Conservation (phyloP, 2,329 filamentous ascomycete genomes). For the Verticillium nubilum region DNA sequence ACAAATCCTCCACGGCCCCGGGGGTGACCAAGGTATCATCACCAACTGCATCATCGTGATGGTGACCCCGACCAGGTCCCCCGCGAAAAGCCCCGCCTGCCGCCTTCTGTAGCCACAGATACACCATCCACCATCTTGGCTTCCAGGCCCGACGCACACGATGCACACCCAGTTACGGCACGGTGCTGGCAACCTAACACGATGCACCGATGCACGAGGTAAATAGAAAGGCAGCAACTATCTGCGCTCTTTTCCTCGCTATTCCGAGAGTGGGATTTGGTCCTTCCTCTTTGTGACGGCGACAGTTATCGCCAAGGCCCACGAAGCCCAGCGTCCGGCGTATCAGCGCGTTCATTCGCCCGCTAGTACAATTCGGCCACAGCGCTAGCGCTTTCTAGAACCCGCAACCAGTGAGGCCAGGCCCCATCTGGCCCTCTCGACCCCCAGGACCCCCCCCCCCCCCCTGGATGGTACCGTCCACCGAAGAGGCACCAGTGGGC, state of each 20-base stretch:
- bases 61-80: neutral
- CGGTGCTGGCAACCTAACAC: neutral
- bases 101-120: too few species aligned
- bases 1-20: neutral
- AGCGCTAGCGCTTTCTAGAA: neutral
- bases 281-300: neutral
- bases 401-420: neutral
- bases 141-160: too few species aligned
- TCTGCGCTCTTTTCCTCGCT: conserved; percentile 1
- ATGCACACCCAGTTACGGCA: neutral
- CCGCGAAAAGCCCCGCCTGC: neutral
- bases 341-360: neutral
- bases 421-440: neutral
- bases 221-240: neutral
- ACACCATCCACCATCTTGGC: too few species aligned
- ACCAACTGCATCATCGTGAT: neutral
- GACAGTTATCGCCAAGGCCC: neutral
- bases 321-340: neutral
- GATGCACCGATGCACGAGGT: neutral
- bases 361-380: neutral
- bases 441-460: neutral
- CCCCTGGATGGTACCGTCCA: too few species aligned
- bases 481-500: neutral
- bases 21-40: neutral
- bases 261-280: neutral